Base-by-base conservation (phyloP, 2,329 filamentous ascomycete genomes). In the Coniochaeta ligniaria region DNA sequence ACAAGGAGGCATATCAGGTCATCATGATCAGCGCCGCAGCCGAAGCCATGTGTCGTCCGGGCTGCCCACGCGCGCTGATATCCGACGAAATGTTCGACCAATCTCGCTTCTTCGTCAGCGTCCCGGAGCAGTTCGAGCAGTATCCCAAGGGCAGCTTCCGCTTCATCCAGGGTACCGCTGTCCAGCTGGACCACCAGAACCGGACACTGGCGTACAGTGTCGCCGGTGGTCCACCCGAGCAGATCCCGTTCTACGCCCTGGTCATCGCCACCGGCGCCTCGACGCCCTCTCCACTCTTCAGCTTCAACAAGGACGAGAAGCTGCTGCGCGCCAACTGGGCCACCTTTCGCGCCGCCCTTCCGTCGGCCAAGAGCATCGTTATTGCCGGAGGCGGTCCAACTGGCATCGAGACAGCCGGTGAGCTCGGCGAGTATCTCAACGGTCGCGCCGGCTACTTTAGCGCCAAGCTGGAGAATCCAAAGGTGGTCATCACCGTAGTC, bases 401-500 rank as follows among this genome's bases (percentile, higher is more conserved):
- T 1, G 76, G 78, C 4, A 67, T 81, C 17, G 80, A 82, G 63
- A 73, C 72, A 1, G 78, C 80, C 0, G 80, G 80, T 17, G 79
- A 82, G 62, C 69, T 82, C 0, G 82, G 79, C 31, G 78, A 83
- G 63, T 72, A 76, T 64, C 71, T 83, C 17, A 84, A 84, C 61
- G 78, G 80, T 1, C 71, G 70, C 1, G 67, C 75, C 0, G 73
- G 77, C 5, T 73, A 68, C 68, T 73, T 79, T 61, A 67, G 58
- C 47, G 70, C 70, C 2, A 71, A 66, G 22, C 60, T 67, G 2
- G 60, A 67, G 14, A 47, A 26, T 6, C 74, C 76, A 2, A 76
- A 74, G 17, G 75, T 78, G 1, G 36, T 64, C 0, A 80, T 83
- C 38, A 82, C 76, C 0, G 62, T 83, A 2, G 69, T 82, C 24